A percentile compares a stretch with the other conserved stretches of the same genome.
Evolutionary conservation across 805 yeast genomes (phyloP).

Genomic region (Metschnikowia cerradonensis): DNA sequence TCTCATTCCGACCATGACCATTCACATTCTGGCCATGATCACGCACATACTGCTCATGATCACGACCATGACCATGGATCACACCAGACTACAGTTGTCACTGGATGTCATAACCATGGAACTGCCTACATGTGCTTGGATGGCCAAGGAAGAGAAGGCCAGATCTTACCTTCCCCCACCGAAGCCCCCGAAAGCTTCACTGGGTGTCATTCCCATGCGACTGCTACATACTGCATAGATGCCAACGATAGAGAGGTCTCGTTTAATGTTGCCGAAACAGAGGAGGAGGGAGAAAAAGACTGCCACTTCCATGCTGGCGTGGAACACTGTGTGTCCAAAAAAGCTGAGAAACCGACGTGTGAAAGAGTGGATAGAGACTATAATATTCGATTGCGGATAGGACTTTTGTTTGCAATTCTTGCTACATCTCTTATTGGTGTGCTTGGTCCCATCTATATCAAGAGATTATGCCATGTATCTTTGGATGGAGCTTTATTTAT

Average conservation of each 20-base stretch:
- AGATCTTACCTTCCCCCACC: constrained; percentile 2
- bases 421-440: constrained; percentile 4
- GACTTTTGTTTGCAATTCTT: constrained; percentile 15
- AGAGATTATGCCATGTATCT: not conserved
- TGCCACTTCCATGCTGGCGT: constrained; percentile 35
- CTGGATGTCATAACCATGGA: constrained; percentile 7
- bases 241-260: constrained; percentile 1
- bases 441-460: not conserved
- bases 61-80: not conserved
- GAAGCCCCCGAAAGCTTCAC: not conserved
- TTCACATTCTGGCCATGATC: not conserved
- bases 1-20: not conserved
- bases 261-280: not conserved
- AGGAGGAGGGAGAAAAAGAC: constrained; percentile 4
- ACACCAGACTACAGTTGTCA: not conserved
- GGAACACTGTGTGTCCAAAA: constrained; percentile 24
- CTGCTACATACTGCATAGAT: constrained; percentile 5
- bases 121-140: constrained; percentile 4
- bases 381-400: constrained; percentile 26
- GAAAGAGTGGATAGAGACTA: constrained; percentile 18
- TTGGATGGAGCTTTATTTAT: constrained; percentile 2
- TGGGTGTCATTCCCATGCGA: constrained; percentile 6
- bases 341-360: constrained; percentile 13
- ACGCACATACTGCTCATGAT: not conserved
- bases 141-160: constrained; percentile 2